phyloP scores from a whole-genome alignment of 1,284 basidiomycete species.

The Ustilago esculenta region DNA sequence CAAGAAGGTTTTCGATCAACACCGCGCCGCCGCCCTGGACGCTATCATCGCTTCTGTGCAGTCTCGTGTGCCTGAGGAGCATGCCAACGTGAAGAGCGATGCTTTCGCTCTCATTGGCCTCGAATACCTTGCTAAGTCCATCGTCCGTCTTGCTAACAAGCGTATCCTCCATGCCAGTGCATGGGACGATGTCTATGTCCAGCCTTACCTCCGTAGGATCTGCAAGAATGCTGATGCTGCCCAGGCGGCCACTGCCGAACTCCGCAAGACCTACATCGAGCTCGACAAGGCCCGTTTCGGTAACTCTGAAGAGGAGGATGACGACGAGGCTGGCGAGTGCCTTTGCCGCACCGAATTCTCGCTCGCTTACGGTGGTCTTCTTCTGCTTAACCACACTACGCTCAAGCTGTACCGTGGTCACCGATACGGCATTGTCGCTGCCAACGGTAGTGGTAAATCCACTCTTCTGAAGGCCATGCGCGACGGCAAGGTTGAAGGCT shows the following conservation, averaged over 20 bases:
- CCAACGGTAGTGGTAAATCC: slow-evolving; percentile 95
- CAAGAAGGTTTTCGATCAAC: slow-evolving; percentile 50
- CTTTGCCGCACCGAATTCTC: slow-evolving; percentile 94
- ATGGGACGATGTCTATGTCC: slow-evolving; percentile 66
- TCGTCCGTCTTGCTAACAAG: slow-evolving; percentile 65
- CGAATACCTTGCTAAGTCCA: slow-evolving; percentile 55
- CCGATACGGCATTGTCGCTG: slow-evolving; percentile 91
- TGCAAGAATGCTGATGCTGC: slow-evolving; percentile 53
- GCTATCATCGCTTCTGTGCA: slow-evolving; percentile 50
- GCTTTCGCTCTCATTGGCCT: slow-evolving; percentile 57
- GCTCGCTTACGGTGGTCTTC: slow-evolving; percentile 92
- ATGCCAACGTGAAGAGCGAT: slow-evolving; percentile 57
- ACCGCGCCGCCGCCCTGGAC: slow-evolving; percentile 54
- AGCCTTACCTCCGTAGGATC: slow-evolving; percentile 68
- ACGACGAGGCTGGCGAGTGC: slow-evolving; percentile 73
- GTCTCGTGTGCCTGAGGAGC: slow-evolving; percentile 49
- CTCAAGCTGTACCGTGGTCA: slow-evolving; percentile 87
- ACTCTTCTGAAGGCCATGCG: slow-evolving; percentile 95
- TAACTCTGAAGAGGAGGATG: slow-evolving; percentile 74
- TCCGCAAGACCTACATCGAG: slow-evolving; percentile 59
- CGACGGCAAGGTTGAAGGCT: slow-evolving; percentile 92
- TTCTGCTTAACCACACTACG: slow-evolving; percentile 93
- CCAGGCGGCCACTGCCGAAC: slow-evolving; percentile 52
- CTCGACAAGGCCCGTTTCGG: slow-evolving; percentile 64
- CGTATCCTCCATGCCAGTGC: slow-evolving; percentile 60